Evolutionary conservation across 768 basidiomycete species (phyloP), one percentile per base, ranked within the genome.

Genomic region (Pleurotus citrinopileatus): DNA sequence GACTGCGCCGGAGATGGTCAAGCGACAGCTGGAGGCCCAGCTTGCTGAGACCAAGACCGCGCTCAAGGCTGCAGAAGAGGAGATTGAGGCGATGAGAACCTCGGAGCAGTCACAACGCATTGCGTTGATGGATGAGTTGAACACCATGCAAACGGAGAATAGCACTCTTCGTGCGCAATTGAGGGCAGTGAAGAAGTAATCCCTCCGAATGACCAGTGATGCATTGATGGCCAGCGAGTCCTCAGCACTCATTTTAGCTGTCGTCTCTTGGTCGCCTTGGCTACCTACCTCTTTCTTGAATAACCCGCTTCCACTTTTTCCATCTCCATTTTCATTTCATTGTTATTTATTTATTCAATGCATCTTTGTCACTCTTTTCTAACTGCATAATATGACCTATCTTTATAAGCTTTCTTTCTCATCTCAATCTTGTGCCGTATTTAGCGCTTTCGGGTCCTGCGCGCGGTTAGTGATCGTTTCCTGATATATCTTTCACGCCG

Each of bases 121-220:
- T 53, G 86, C 87, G 27, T 65, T 99, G 52, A 75, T 99, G 38
- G 94, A 97, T 63, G 93, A 96, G 72, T 77, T 96, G 61, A 94
- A 91, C 65, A 75, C 79, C 48, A 78, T 87, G 70, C 90, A 93
- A 71, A 86, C 80, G 53, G 90, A 93, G 71, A 93, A 94, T 62
- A 76, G 72, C 36, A 81, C 67, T 34, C 64, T 94, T 56, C 78
- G 87, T 40, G 81, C 83, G 27, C 91, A 93, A 67, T 61, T 94
- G 60, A 78, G 90, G 48, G 77, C 77, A 20, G 66, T 75, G 57
- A 86, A 82, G 69, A 77, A 73, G 69, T 79, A 64, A 45, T 29
- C 28, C 7, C n/a, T n/a, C n/a, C n/a, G n/a, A n/a, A n/a, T n/a
- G n/a, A n/a, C n/a, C n/a, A n/a, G n/a, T n/a, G n/a, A n/a, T n/a